Conservation (phyloP, 306 rosid genomes). For the Cucurbita moschata region DNA sequence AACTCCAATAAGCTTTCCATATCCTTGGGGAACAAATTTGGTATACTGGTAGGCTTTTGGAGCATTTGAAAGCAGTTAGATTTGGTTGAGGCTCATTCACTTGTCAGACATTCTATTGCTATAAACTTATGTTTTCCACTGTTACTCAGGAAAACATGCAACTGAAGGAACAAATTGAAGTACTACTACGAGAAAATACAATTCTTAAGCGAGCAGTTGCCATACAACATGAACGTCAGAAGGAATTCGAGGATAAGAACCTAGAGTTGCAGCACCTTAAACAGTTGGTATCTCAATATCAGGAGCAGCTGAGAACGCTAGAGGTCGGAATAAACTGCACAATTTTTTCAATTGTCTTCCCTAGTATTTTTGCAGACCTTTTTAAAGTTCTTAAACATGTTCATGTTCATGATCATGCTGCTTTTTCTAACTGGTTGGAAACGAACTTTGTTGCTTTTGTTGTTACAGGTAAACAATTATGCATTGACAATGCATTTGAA, state of each 20-base stretch:
- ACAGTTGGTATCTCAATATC: slow-evolving; percentile 70
- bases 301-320: slow-evolving; percentile 67
- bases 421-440: background rate
- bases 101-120: background rate
- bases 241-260: slow-evolving; percentile 46
- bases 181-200: slow-evolving; percentile 51
- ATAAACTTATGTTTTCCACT: background rate
- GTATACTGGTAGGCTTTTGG: background rate
- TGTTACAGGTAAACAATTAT: slow-evolving; percentile 64
- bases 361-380: background rate
- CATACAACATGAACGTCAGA: slow-evolving; percentile 67
- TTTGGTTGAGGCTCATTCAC: background rate
- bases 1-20: background rate
- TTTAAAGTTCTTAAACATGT: background rate
- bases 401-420: background rate
- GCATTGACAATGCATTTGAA: slow-evolving; percentile 83
- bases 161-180: slow-evolving; percentile 70
- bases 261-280: slow-evolving; percentile 64
- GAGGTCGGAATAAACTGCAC: slow-evolving; percentile 41
- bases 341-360: background rate
- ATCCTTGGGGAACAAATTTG: background rate
- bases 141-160: slow-evolving; percentile 55
- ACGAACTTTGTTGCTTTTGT: background rate
- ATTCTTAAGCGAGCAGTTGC: slow-evolving; percentile 73
- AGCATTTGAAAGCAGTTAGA: background rate